Conservation (phyloP, 257 asterid genomes). For the Solanum sejunctum region DNA sequence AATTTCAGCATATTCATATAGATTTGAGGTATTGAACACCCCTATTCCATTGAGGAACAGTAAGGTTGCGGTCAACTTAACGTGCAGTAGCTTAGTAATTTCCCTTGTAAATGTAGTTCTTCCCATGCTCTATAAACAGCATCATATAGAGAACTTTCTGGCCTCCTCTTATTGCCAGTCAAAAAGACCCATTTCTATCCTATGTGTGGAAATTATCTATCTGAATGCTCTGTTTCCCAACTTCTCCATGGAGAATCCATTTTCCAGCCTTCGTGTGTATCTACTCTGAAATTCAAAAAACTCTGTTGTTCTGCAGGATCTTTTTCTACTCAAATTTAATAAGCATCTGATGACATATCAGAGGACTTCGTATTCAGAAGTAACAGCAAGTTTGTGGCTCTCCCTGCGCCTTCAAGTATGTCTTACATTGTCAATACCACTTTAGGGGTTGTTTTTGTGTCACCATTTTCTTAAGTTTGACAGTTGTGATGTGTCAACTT, state of each 20-base stretch:
- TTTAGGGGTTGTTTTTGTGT: not conserved
- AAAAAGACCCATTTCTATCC: not conserved
- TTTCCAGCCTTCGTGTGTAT: not conserved
- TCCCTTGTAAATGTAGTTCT: not conserved
- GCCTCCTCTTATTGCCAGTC: not conserved
- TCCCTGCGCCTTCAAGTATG: slow-evolving; percentile 95
- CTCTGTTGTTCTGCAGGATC: slow-evolving; percentile 37
- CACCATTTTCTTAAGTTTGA: not conserved
- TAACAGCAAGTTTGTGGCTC: slow-evolving; percentile 90
- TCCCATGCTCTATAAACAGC: not conserved
- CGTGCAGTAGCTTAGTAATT: not conserved
- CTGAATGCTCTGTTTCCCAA: not conserved
- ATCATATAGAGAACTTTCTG: not conserved
- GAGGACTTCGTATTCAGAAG: slow-evolving; percentile 83
- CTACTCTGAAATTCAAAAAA: not conserved
- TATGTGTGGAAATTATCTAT: not conserved
- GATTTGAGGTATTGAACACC: not conserved
- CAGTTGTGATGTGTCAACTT: not conserved
- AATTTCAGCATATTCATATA: not conserved
- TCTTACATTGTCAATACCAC: not conserved
- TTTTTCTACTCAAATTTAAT: slow-evolving; percentile 51
- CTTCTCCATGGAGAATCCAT: not conserved
- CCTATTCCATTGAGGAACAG: not conserved
- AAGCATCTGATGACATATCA: slow-evolving; percentile 60
- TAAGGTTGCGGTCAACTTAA: not conserved